Evolutionary conservation across 1,284 basidiomycete genomes (phyloP).

Genomic region (Puccinia sorghi): DNA sequence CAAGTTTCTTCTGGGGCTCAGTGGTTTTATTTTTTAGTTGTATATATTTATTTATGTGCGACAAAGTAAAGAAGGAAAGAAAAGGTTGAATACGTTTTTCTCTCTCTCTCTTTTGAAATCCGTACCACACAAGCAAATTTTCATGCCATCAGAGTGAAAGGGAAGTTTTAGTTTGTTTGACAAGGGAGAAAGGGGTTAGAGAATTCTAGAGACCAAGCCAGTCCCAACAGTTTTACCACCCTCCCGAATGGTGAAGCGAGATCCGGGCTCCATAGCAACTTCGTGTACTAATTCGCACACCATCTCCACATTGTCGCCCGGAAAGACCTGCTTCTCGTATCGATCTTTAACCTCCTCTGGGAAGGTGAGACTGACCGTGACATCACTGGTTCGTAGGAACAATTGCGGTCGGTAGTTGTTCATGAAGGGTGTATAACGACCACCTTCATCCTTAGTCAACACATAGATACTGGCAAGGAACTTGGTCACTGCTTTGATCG

Average conservation of each 20-base stretch:
- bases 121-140: neutral
- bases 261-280: slow-evolving; percentile 86
- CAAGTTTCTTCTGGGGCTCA: neutral
- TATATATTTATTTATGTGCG: neutral
- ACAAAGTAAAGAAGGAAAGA: neutral
- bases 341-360: slow-evolving; percentile 71
- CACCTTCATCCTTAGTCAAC: slow-evolving; percentile 96
- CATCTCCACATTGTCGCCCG: slow-evolving; percentile 97
- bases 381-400: slow-evolving; percentile 93
- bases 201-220: slow-evolving; percentile 42
- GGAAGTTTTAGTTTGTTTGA: neutral
- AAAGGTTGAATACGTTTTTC: neutral
- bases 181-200: neutral
- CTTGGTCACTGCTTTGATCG: slow-evolving; percentile 92
- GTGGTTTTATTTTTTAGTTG: neutral
- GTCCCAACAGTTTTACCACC: slow-evolving; percentile 75
- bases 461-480: slow-evolving; percentile 91
- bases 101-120: neutral
- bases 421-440: slow-evolving; percentile 97
- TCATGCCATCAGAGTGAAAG: neutral
- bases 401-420: slow-evolving; percentile 94
- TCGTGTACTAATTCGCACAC: slow-evolving; percentile 81
- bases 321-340: slow-evolving; percentile 77
- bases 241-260: slow-evolving; percentile 96
- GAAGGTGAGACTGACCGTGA: slow-evolving; percentile 83